A percentile compares a stretch with the other conserved stretches of the same genome.
phyloP scores from a whole-genome alignment of 2,329 filamentous ascomycete genomes.

The Aspergillus uvarum region DNA sequence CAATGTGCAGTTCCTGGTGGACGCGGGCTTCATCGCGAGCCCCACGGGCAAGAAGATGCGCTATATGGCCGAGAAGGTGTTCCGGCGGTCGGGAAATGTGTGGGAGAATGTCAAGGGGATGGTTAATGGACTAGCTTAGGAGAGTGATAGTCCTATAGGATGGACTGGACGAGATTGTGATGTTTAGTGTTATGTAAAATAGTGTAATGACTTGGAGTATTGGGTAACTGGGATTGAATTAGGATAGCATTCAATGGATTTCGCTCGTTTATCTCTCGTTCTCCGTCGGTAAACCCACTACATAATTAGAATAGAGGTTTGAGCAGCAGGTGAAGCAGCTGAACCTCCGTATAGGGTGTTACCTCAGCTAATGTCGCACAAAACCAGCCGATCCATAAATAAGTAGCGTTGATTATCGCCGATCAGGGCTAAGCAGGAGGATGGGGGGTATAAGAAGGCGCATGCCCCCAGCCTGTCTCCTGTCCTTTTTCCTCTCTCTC shows the following conservation, averaged over 20 bases:
- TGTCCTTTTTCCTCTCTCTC: neutral
- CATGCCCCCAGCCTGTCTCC: neutral
- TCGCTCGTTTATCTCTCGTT: too few species aligned
- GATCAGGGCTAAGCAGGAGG: neutral
- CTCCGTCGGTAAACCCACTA: too few species aligned
- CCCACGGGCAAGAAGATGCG: slow-evolving; percentile 17
- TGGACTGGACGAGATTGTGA: slow-evolving; percentile 2
- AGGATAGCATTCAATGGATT: too few species aligned
- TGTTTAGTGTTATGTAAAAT: neutral
- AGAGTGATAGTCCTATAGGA: slow-evolving; percentile 7
- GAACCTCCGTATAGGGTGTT: neutral
- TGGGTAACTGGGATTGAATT: too few species aligned
- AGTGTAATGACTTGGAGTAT: too few species aligned
- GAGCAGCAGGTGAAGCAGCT: neutral
- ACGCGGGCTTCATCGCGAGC: slow-evolving; percentile 15
- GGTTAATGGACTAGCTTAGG: slow-evolving; percentile 3
- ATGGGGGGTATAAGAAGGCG: neutral
- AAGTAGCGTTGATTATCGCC: neutral
- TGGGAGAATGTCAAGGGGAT: slow-evolving; percentile 19
- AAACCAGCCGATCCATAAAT: neutral
- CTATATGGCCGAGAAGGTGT: slow-evolving; percentile 18
- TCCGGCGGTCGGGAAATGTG: slow-evolving; percentile 16
- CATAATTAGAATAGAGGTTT: too few species aligned
- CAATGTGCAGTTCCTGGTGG: slow-evolving; percentile 16
- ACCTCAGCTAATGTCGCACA: neutral